These are phyloP conservation scores for Ophiostoma sp. DNA, from an alignment of 2,329 filamentous ascomycete species.

Conservation along the genomic window DNA sequence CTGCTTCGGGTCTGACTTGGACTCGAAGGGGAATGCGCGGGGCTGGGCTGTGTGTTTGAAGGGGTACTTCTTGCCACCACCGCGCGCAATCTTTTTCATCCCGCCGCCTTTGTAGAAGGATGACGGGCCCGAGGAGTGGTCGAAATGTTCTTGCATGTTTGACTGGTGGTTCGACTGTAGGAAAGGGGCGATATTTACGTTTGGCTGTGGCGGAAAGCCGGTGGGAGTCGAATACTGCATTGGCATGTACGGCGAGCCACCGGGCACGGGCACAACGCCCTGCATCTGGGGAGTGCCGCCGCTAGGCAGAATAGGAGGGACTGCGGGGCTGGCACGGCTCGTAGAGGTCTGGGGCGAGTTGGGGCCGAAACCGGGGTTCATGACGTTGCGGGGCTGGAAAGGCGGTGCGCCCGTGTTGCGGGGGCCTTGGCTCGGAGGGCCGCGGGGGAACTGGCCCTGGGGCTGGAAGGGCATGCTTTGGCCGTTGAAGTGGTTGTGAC, in stretches of 20 bases:
- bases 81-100: constrained; percentile 42
- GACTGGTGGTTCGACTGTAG: constrained; percentile 7
- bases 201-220: constrained; percentile 25
- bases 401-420: constrained; percentile 45
- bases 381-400: constrained; percentile 44
- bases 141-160: background rate
- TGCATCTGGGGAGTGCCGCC: constrained; percentile 64
- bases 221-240: constrained; percentile 12
- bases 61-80: constrained; percentile 42
- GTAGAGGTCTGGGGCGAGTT: constrained; percentile 58
- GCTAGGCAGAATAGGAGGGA: constrained; percentile 54
- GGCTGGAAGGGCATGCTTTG: constrained; percentile 42
- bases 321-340: constrained; percentile 57
- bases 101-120: constrained; percentile 34
- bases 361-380: constrained; percentile 36
- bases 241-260: constrained; percentile 38
- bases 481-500: constrained; percentile 44
- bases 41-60: constrained; percentile 34
- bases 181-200: constrained; percentile 25
- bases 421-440: constrained; percentile 41
- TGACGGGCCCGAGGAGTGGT: background rate
- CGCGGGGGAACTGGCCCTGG: constrained; percentile 35
- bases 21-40: constrained; percentile 37
- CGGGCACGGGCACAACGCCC: constrained; percentile 50
- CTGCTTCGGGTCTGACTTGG: constrained; percentile 16